Percentiles rank a stretch among this genome's conserved stretches.
phyloP scores from a whole-genome alignment of 1,284 basidiomycete species.

The Cerrena zonata region DNA sequence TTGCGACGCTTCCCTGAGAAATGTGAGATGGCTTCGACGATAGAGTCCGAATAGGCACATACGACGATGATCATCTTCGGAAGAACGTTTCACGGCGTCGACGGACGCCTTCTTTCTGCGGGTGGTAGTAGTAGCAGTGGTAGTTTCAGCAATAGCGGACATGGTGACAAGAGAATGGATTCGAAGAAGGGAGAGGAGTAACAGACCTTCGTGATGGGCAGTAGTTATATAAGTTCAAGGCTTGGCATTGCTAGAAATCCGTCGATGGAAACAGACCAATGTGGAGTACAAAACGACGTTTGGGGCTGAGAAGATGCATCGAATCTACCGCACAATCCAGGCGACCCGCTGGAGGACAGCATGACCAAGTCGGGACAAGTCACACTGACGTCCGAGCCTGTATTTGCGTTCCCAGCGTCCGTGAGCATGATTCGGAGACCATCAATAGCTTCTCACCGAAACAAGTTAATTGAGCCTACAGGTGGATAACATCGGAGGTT shows the following conservation, averaged over 20 bases:
- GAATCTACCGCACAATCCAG: neutral
- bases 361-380: neutral
- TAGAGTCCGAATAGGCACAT: constrained; percentile 9
- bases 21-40: constrained; percentile 1
- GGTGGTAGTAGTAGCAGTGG: too few relatives aligned
- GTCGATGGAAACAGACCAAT: constrained; percentile 1
- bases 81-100: constrained; percentile 21
- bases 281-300: neutral
- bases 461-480: neutral
- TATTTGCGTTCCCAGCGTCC: constrained; percentile 3
- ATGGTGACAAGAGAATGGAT: constrained; percentile 9
- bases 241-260: constrained; percentile 1
- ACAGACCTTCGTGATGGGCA: neutral
- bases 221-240: neutral
- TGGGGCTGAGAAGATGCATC: neutral
- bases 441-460: constrained; percentile 5
- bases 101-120: constrained; percentile 26
- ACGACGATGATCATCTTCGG: constrained; percentile 32
- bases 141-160: constrained; percentile 20
- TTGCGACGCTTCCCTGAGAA: constrained; percentile 44
- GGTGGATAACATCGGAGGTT: constrained; percentile 5
- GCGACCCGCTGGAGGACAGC: neutral
- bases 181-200: constrained; percentile 1
- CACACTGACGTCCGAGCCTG: neutral
- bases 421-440: neutral